phyloP scores from a whole-genome alignment of 2,329 filamentous ascomycete species.

The Fusarium sublunatum region DNA sequence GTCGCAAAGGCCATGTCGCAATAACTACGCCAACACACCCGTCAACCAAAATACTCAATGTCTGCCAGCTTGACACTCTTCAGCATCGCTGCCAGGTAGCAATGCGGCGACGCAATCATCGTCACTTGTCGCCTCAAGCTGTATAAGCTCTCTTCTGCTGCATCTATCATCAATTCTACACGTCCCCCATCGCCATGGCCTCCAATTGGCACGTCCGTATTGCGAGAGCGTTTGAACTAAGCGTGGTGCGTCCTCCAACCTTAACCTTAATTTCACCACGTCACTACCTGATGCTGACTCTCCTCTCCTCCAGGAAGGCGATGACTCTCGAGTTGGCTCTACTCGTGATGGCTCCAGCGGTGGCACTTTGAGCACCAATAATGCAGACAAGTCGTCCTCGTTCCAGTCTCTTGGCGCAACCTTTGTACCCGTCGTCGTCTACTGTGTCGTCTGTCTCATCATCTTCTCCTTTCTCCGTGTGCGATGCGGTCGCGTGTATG shows the following conservation, averaged over 20 bases:
- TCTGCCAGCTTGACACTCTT: neutral
- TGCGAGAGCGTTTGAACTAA: conserved; percentile 27
- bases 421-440: conserved; percentile 65
- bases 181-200: conserved; percentile 20
- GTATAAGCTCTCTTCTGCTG: neutral
- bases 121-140: conserved; percentile 9
- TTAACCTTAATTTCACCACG: conserved; percentile 8
- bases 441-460: conserved; percentile 61
- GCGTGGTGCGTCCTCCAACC: conserved; percentile 24
- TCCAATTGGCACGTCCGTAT: conserved; percentile 24
- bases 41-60: conserved; percentile 13
- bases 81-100: conserved; percentile 25
- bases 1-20: neutral
- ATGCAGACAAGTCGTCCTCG: conserved; percentile 51
- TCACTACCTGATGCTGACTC: neutral
- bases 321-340: conserved; percentile 53
- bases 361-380: conserved; percentile 51
- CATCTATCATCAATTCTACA: neutral
- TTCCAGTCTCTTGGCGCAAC: conserved; percentile 58
- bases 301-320: conserved; percentile 19
- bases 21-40: neutral
- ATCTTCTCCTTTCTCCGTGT: conserved; percentile 62
- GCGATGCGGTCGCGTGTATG: conserved; percentile 64
- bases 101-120: conserved; percentile 23
- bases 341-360: conserved; percentile 49